A percentile compares a stretch with the other conserved stretches of the same genome.
These are phyloP conservation scores for Coemansia sp. DNA, from an alignment of 192 early-diverging fungal genomes.

Conservation along the genomic window DNA sequence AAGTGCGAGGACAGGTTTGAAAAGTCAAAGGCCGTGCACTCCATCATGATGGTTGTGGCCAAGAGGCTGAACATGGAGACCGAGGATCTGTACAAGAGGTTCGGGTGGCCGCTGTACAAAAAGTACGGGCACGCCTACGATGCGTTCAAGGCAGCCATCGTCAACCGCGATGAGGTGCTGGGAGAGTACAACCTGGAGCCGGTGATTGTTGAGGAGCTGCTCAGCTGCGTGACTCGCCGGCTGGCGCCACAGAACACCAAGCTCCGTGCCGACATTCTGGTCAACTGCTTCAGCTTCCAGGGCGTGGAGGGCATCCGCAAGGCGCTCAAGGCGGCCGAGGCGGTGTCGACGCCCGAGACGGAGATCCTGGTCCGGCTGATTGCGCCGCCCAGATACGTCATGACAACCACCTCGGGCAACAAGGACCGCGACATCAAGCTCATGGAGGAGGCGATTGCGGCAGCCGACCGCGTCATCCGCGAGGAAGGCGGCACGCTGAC, in stretches of 20 bases:
- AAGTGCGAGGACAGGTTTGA: constrained; percentile 91
- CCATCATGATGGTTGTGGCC: constrained; percentile 61
- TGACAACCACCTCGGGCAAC: constrained; percentile 80
- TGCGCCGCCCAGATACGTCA: constrained; percentile 91
- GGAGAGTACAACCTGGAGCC: constrained; percentile 67
- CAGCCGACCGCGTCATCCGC: constrained; percentile 73
- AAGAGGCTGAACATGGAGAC: constrained; percentile 77
- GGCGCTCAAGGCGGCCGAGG: constrained; percentile 84
- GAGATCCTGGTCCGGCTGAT: constrained; percentile 84
- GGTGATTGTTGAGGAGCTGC: constrained; percentile 66
- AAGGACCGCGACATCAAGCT: constrained; percentile 78
- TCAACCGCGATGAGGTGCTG: constrained; percentile 81
- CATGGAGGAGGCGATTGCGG: constrained; percentile 83
- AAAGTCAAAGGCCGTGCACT: constrained; percentile 77
- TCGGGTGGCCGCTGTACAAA: constrained; percentile 93
- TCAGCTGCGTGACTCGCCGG: constrained; percentile 80
- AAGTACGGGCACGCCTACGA: constrained; percentile 96
- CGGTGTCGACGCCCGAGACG: constrained; percentile 68
- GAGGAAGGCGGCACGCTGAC: constrained; percentile 66
- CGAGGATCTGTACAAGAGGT: constrained; percentile 74
- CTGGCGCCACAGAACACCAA: constrained; percentile 94
- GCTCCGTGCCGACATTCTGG: constrained; percentile 93
- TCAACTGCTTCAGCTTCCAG: constrained; percentile 88
- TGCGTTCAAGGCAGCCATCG: constrained; percentile 91
- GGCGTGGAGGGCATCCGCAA: constrained; percentile 94